phyloP scores from a whole-genome alignment of 306 rosid genomes.

The Hippophae tibetana region DNA sequence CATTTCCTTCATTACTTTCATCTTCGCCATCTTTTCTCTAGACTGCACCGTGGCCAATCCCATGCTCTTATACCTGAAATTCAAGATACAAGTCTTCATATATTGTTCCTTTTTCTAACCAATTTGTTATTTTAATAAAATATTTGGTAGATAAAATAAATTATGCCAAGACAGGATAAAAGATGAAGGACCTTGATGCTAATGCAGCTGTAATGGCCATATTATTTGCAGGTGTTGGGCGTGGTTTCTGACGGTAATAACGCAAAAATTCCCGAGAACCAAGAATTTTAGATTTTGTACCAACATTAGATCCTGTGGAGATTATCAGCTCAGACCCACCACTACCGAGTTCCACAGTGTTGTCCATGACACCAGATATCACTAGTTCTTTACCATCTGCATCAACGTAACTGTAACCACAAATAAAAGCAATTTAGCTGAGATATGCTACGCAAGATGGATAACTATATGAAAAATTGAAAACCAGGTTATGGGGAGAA shows the following conservation, averaged over 20 bases:
- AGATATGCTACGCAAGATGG: neutral
- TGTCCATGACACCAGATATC: conserved; percentile 40
- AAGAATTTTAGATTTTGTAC: conserved; percentile 47
- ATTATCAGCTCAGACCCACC: conserved; percentile 84
- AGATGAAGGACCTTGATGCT: conserved; percentile 65
- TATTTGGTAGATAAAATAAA: too few relatives aligned
- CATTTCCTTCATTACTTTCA: conserved; percentile 89
- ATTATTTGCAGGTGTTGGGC: conserved; percentile 50
- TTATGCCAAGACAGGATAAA: neutral
- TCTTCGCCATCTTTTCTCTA: conserved; percentile 59
- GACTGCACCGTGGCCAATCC: conserved; percentile 84
- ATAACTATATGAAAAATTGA: too few relatives aligned
- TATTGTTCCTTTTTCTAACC: too few relatives aligned
- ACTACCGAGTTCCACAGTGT: conserved; percentile 46
- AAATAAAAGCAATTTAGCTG: conserved; percentile 12
- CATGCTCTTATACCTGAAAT: conserved; percentile 85
- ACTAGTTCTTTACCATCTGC: conserved; percentile 73
- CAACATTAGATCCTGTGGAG: conserved; percentile 40
- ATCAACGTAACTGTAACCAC: conserved; percentile 51
- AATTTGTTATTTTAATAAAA: too few relatives aligned
- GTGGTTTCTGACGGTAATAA: conserved; percentile 90
- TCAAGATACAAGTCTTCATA: neutral
- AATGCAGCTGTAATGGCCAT: conserved; percentile 54
- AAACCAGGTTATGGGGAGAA: too few relatives aligned
- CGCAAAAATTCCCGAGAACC: conserved; percentile 93